Evolutionary conservation across 2,329 filamentous ascomycete species (phyloP).

Genomic region (Fusarium papillatum): DNA sequence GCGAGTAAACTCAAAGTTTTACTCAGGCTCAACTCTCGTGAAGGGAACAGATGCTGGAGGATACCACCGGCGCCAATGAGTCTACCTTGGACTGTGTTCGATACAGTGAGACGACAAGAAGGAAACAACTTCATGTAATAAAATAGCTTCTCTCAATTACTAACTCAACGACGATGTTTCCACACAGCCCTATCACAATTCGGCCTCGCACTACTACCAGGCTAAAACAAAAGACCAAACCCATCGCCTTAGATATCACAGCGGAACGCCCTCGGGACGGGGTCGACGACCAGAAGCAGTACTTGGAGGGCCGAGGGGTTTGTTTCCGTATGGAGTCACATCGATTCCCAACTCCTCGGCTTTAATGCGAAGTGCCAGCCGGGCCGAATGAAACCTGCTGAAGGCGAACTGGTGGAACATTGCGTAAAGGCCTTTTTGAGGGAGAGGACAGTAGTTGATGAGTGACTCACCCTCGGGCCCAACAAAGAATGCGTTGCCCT

Average conservation of each 20-base stretch:
- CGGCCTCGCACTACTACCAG: too few species aligned
- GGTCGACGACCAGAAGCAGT: background rate
- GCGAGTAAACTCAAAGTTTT: too few species aligned
- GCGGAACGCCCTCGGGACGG: background rate
- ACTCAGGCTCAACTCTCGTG: too few species aligned
- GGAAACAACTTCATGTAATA: too few species aligned
- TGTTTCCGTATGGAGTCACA: background rate
- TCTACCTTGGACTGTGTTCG: too few species aligned
- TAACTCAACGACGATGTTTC: too few species aligned
- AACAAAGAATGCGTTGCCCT: background rate
- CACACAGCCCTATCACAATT: too few species aligned
- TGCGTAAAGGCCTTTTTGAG: background rate
- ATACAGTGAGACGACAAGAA: too few species aligned
- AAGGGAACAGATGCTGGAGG: too few species aligned
- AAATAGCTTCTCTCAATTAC: too few species aligned
- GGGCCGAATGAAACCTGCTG: background rate
- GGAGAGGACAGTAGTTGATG: background rate
- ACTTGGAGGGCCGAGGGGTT: background rate
- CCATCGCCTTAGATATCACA: background rate
- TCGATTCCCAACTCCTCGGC: background rate
- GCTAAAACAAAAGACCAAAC: too few species aligned
- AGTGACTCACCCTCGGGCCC: background rate
- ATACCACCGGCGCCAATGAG: too few species aligned
- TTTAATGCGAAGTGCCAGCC: background rate
- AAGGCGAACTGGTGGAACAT: background rate